Conservation (phyloP, 2,329 filamentous ascomycete genomes). For the Fusarium sp. region DNA sequence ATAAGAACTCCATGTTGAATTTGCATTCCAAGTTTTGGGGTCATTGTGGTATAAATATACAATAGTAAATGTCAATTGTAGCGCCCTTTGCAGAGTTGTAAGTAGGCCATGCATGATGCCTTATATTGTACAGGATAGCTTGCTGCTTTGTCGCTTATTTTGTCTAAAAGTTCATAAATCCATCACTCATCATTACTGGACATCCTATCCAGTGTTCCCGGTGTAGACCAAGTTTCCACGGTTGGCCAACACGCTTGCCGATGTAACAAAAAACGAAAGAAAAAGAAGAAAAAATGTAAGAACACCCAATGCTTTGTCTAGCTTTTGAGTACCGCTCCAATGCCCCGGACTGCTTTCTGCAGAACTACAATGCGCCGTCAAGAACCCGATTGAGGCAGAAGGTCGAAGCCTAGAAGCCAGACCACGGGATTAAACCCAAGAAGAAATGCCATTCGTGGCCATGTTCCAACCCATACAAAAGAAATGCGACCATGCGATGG, state of each 20-base stretch:
- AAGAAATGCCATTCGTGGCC: constrained; percentile 6
- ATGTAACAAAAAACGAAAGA: not conserved
- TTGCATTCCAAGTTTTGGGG: not conserved
- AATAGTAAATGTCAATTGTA: constrained; percentile 13
- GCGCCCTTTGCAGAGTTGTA: constrained; percentile 20
- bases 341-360: constrained; percentile 33
- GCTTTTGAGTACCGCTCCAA: constrained; percentile 32
- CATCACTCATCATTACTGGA: constrained; percentile 39
- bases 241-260: constrained; percentile 4
- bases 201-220: constrained; percentile 23
- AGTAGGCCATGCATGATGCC: constrained; percentile 20
- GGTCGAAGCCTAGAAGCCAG: constrained; percentile 6
- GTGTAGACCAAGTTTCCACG: not conserved
- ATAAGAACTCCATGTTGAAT: not conserved
- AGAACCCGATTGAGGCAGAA: constrained; percentile 11
- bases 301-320: constrained; percentile 32
- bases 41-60: constrained; percentile 14
- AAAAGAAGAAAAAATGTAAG: not conserved
- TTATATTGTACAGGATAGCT: constrained; percentile 36
- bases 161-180: constrained; percentile 41
- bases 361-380: constrained; percentile 21
- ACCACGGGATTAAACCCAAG: not conserved
- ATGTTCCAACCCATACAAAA: constrained; percentile 29
- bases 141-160: constrained; percentile 30
- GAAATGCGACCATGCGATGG: constrained; percentile 4